A percentile compares a stretch with the other conserved stretches of the same genome.
These are phyloP conservation scores for Eleusine coracana DNA, from an alignment of 176 grass and related monocot genomes.

Conservation along the genomic window DNA sequence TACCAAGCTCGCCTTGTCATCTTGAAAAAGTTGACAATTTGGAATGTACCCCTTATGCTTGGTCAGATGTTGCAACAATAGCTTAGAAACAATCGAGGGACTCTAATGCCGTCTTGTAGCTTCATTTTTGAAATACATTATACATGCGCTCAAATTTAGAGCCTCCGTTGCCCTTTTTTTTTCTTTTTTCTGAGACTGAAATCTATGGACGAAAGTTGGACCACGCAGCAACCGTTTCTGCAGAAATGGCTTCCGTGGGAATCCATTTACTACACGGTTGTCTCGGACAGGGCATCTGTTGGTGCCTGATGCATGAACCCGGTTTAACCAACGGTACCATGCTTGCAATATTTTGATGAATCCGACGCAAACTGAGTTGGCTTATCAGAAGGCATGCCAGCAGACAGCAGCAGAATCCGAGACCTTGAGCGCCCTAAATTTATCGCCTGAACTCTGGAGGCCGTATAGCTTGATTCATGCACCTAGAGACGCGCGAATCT, in stretches of 20 bases:
- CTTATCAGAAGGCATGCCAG: neutral
- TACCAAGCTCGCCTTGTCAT: no score
- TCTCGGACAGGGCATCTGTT: neutral
- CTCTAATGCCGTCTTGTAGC: no score
- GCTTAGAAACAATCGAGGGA: no score
- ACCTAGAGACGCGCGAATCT: slow-evolving; percentile 30
- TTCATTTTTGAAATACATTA: no score
- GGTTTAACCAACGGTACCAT: neutral
- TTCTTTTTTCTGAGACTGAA: no score
- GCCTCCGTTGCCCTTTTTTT: no score
- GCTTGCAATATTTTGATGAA: neutral
- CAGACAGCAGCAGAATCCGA: slow-evolving; percentile 19
- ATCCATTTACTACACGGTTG: neutral
- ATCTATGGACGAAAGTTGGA: neutral
- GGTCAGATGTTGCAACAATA: no score
- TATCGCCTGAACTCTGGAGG: neutral
- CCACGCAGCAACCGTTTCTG: no score
- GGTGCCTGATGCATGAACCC: neutral
- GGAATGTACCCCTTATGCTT: no score
- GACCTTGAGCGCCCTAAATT: slow-evolving; percentile 9
- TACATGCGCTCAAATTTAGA: no score
- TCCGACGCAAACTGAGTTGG: neutral
- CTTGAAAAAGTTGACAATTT: no score
- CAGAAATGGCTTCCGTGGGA: neutral
- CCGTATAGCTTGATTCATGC: neutral